A percentile compares a stretch with the other conserved stretches of the same genome.
These are phyloP conservation scores for Angomonas deanei DNA, from an alignment of 208 protist species.

Conservation along the genomic window DNA sequence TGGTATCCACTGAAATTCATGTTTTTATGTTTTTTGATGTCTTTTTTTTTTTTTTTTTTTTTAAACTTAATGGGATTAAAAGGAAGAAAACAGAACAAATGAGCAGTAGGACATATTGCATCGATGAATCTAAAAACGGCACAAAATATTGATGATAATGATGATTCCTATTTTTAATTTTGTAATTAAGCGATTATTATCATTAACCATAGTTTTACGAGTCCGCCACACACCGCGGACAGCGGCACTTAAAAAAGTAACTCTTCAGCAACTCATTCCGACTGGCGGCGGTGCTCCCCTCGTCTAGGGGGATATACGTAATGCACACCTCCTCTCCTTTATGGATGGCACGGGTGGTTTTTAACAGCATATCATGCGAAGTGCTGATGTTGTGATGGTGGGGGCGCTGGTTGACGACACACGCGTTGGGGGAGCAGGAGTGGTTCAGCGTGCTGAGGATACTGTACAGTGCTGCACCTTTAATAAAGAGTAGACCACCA, in stretches of 20 bases:
- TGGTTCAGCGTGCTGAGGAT: slow-evolving; percentile 77
- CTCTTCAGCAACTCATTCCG: slow-evolving; percentile 35
- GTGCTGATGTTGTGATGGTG: slow-evolving; percentile 20
- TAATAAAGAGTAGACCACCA: slow-evolving; percentile 35
- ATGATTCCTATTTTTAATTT: slow-evolving; percentile 6
- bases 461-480: slow-evolving; percentile 69
- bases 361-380: slow-evolving; percentile 65
- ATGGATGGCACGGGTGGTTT: slow-evolving; percentile 31
- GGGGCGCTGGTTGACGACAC: too few relatives aligned
- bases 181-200: too few relatives aligned
- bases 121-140: background rate
- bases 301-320: slow-evolving; percentile 65
- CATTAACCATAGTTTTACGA: too few relatives aligned
- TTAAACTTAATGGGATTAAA: background rate
- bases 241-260: slow-evolving; percentile 79
- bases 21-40: background rate
- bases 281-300: slow-evolving; percentile 17
- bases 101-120: background rate
- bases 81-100: background rate
- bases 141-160: slow-evolving; percentile 1
- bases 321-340: slow-evolving; percentile 61
- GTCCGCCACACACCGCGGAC: slow-evolving; percentile 40
- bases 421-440: slow-evolving; percentile 63
- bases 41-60: background rate
- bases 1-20: background rate